These are phyloP conservation scores for Entelexis paramagnoliae DNA, from an alignment of 1,139 yeast genomes.

Conservation along the genomic window DNA sequence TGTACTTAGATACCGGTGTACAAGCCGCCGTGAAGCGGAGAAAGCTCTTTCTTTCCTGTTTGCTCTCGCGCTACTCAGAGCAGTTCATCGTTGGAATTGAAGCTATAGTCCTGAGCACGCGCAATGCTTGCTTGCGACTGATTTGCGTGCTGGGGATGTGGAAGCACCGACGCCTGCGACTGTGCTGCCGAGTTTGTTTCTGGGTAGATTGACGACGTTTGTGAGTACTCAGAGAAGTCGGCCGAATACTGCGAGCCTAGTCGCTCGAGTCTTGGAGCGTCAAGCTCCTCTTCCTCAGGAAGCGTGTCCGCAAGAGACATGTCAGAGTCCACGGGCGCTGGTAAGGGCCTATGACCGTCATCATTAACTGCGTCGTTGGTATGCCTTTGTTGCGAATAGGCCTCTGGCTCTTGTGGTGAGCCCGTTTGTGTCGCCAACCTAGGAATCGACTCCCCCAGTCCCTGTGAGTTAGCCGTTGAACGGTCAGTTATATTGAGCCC, in stretches of 20 bases:
- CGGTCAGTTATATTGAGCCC: not conserved
- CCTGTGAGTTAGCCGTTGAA: not conserved
- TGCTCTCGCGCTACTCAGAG: not conserved
- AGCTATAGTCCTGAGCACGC: constrained; percentile 5
- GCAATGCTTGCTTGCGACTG: constrained; percentile 4
- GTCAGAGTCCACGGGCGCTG: constrained; percentile 5
- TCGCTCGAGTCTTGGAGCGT: not conserved
- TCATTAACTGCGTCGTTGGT: not conserved
- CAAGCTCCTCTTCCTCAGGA: not conserved
- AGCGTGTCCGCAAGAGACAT: not conserved
- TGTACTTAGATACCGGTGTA: too few relatives aligned
- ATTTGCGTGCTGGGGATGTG: not conserved
- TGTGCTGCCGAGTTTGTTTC: constrained; percentile 16
- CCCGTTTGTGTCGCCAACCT: too few relatives aligned
- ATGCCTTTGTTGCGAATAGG: not conserved
- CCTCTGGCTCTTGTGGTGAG: not conserved
- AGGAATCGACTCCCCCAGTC: not conserved
- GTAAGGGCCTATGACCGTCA: not conserved
- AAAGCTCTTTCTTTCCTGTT: too few relatives aligned
- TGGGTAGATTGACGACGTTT: constrained; percentile 16
- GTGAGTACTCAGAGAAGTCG: constrained; percentile 14
- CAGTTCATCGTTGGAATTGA: constrained; percentile 3
- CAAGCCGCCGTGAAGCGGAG: too few relatives aligned
- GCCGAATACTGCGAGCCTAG: not conserved
- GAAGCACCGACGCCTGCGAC: constrained; percentile 10